phyloP scores from a whole-genome alignment of 805 yeast species.

The Starmerella floris region DNA sequence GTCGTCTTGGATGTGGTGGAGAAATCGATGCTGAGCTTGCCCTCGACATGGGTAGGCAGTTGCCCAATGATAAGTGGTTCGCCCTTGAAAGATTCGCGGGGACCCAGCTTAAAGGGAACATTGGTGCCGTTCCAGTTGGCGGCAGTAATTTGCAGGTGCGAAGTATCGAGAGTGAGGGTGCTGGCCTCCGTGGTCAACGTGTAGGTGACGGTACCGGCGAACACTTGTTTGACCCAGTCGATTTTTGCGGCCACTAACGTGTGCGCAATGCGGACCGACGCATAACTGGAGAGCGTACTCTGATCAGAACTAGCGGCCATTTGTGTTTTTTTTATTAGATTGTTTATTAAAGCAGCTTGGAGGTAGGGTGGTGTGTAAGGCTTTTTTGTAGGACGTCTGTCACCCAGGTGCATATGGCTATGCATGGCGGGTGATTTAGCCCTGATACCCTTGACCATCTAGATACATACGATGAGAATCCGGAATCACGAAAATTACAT shows the following conservation, averaged over 20 bases:
- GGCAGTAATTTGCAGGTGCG: conserved; percentile 39
- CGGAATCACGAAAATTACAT: too few relatives aligned
- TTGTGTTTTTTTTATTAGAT: too few relatives aligned
- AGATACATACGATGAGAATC: too few relatives aligned
- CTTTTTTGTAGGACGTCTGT: too few relatives aligned
- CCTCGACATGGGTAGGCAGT: conserved; percentile 12
- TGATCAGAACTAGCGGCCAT: background rate
- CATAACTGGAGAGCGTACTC: conserved; percentile 70
- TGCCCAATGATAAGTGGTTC: conserved; percentile 29
- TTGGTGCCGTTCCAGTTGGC: conserved; percentile 34
- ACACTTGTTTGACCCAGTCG: conserved; percentile 38
- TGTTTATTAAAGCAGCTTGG: too few relatives aligned
- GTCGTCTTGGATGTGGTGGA: conserved; percentile 64
- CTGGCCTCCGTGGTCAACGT: conserved; percentile 28
- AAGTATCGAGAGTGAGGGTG: conserved; percentile 52
- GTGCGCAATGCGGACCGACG: conserved; percentile 36
- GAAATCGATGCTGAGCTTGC: conserved; percentile 34
- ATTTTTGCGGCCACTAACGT: conserved; percentile 44
- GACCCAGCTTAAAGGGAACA: conserved; percentile 24
- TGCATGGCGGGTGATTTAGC: too few relatives aligned
- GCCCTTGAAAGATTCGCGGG: conserved; percentile 33
- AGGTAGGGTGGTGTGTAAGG: too few relatives aligned
- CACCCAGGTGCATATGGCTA: too few relatives aligned
- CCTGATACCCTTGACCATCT: too few relatives aligned
- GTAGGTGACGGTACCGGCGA: conserved; percentile 45